Base-by-base conservation (phyloP, 108 stramenopile genomes). In the Pelagomonas calceolata region DNA sequence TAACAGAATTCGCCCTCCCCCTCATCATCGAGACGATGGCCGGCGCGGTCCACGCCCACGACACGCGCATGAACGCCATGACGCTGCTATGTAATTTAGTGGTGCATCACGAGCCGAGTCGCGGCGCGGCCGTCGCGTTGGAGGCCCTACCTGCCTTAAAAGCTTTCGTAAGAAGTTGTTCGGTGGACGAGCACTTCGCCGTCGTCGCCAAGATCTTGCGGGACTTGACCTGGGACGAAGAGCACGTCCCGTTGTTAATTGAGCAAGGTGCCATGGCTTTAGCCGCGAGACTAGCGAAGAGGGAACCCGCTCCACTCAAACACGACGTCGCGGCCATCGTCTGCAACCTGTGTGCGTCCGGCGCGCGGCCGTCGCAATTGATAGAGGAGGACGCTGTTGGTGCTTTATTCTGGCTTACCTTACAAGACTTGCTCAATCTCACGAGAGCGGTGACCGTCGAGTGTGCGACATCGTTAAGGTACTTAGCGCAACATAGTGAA, bases 381-480 rank as follows among this genome's bases (percentile, higher is more conserved):
- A 60, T 73, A 7, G 68, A 73, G 65, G 67, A 68, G 21, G 73
- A 63, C 33, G 73, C 33, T 5, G 33, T 73, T 9, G 32, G 34
- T 33, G 68, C 68, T 21, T 35, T 73, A 29, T 73, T 64, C 68
- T 73, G 73, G 73, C 63, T 73, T 16, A 67, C 73, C 4, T 67
- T 73, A 4, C 73, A 73, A 34, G 73, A 73, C 63, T 31, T 46
- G 4, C 21, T 73, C 9, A 44, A 44, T 9, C 7, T 73, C 36
- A 68, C 67, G 34, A 63, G 65, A 34, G 30, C 66, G 4, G 36
- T 73, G 29, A 30, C 36, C 64, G 34, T 34, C 32, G 32, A 63
- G 45, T 71, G 70, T 64, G 34, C 30, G 30, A 14, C 30, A 34
- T 30, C 36, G 4, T 7, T 71, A 0, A 34, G 70, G 21, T 64